These are phyloP conservation scores for Cytospora paraplurivora DNA, from an alignment of 2,329 filamentous ascomycete genomes.

Conservation along the genomic window DNA sequence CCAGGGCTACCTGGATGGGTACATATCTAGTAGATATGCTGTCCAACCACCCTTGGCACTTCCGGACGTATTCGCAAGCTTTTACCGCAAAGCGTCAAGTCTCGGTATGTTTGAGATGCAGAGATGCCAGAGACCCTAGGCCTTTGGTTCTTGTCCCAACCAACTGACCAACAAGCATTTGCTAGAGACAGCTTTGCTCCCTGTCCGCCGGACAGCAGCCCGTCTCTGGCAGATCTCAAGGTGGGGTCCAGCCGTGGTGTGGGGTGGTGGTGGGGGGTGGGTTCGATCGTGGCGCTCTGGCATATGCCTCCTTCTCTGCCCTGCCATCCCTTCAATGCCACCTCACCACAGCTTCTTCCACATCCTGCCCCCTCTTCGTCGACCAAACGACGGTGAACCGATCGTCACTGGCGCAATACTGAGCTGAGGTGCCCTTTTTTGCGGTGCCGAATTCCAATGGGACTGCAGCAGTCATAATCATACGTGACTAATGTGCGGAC, in stretches of 20 bases:
- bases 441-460: slow-evolving; percentile 4
- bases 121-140: background rate
- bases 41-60: background rate
- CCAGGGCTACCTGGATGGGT: background rate
- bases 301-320: background rate
- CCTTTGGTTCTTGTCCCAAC: background rate
- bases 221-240: slow-evolving; percentile 14
- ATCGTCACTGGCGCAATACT: slow-evolving; percentile 8
- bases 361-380: background rate
- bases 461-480: slow-evolving; percentile 1
- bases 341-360: background rate
- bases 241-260: slow-evolving; percentile 8
- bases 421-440: slow-evolving; percentile 15
- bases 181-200: slow-evolving; percentile 11
- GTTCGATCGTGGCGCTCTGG: background rate
- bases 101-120: background rate
- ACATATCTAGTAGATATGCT: too few relatives aligned
- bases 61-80: background rate
- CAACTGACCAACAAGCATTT: too few relatives aligned
- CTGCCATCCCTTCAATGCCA: background rate
- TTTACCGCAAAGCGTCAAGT: background rate
- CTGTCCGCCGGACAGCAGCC: slow-evolving; percentile 2
- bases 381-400: background rate
- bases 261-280: too few relatives aligned
- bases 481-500: background rate